Base-by-base conservation (phyloP, 805 yeast species). In the Candida yuanshanica region DNA sequence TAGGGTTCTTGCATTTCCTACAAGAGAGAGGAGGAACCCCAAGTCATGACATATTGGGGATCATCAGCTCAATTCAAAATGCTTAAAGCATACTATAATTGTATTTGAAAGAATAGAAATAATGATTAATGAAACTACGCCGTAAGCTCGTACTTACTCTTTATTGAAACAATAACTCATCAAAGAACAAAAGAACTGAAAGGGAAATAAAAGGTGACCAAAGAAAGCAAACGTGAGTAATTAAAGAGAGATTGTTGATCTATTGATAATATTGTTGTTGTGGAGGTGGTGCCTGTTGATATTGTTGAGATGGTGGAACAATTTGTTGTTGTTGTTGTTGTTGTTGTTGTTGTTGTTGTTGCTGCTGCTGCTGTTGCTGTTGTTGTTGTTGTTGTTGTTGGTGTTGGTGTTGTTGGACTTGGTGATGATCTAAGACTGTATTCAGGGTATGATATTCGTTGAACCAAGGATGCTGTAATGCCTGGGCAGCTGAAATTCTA, bases 401-500 rank as follows among this genome's bases (percentile, higher is more conserved):
- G 23, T 39, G 41, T 13, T 31, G 36, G 16, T 27, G 35, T n/a
- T 29, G 36, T 5, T 22, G 26, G 20, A 20, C 36, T 17, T n/a
- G 17, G 5, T 38, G 38, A 22, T 29, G 44, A 17, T 35, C 20
- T 21, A 20, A 35, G 20, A 36, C 39, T 9, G 26, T 16, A 8
- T 23, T 36, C 32, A 37, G 43, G 13, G 62, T 64, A 42, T 78
- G 70, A 44, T 75, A 81, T 52, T 87, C 95, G 42, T 79, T 81
- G 59, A 87, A 86, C 95, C 95, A 93, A 5, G 96, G 95, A 63
- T 91, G 98, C 51, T 76, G 65, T 44, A 90, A 72, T 4, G 98
- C 96, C 49, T 96, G 76, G 60, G 88, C 88, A 42, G 99, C 99
- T 53, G 95, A 83, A 52, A 93, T 83, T 62, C 99, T 74, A 52